Base-by-base conservation (phyloP, 106 monocot species). In the Dendrobium huoshanense region DNA sequence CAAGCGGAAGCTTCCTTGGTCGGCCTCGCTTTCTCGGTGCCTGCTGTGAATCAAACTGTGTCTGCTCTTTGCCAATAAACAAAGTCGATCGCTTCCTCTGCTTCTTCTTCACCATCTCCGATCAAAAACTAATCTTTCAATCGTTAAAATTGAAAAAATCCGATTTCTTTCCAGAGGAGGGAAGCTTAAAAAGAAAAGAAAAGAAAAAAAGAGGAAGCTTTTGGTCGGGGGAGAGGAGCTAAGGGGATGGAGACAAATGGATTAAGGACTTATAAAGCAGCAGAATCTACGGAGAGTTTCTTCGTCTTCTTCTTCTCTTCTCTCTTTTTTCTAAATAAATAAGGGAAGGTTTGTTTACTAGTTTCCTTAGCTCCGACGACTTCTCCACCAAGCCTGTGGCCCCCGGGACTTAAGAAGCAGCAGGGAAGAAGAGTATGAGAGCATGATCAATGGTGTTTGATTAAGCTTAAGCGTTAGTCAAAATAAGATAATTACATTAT, bases 21-120 rank as follows among this genome's bases (percentile, higher is more conserved):
- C 72, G 27, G 16, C 72, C 72, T 29, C 72, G 33, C 72, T 72
- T 72, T 72, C 72, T 72, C 72, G 37, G 72, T 2, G 72, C 72
- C 13, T 72, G 72, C 72, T 72, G 51, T 15, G 51, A 13, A 13
- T 51, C 51, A 16, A 13, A 51, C 51, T 51, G 51, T 16, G 51
- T 51, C 2, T 51, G 72, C 33, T 72, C 72, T 22, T 16, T 5
- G 33, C 72, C 40, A 37, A 29, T 40, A 7, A 29, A 33, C 72
- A 72, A 16, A 17, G 2, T 72, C 64, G 64, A 24, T 72, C 72
- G 33, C 40, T 72, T 72, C 16, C 72, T 72, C 72, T 72, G 72
- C 13, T 72, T 72, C 72, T 29, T 72, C 72, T 37, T 72, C 40
- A 27, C 72, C 72, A 72, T 72, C 72, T 40, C 72, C 33, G 17